These are phyloP conservation scores for Eucalyptus grandis DNA, from an alignment of 345 rosid species.

Conservation along the genomic window DNA sequence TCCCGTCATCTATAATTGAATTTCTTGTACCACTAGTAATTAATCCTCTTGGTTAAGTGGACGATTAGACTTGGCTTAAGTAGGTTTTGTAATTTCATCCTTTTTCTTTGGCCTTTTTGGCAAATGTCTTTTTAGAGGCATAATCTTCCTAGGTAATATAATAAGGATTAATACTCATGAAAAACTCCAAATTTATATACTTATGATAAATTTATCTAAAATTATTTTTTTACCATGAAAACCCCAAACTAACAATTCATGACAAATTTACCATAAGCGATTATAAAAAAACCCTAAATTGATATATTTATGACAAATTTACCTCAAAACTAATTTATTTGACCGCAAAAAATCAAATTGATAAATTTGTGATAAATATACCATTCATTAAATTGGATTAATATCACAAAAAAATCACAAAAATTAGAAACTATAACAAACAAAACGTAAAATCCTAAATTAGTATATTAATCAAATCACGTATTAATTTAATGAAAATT, in stretches of 20 bases:
- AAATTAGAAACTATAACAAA: no score
- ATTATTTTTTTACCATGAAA: no score
- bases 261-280: fast-evolving
- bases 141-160: not conserved
- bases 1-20: not conserved
- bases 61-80: not conserved
- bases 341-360: fast-evolving
- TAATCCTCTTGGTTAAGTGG: not conserved
- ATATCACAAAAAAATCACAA: no score
- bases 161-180: not conserved
- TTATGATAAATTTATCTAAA: fast-evolving
- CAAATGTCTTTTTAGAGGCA: not conserved
- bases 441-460: fast-evolving
- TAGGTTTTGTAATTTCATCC: not conserved
- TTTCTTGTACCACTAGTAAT: not conserved
- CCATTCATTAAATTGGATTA: fast-evolving
- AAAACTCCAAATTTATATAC: fast-evolving
- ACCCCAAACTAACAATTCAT: no score
- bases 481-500: no score
- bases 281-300: no score
- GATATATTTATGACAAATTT: no score
- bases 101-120: not conserved
- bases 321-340: no score
- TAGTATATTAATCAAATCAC: fast-evolving
- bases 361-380: no score